A percentile compares a stretch with the other conserved stretches of the same genome.
Evolutionary conservation across 208 protist species (phyloP).

Genomic region (Acanthamoeba sp.): DNA sequence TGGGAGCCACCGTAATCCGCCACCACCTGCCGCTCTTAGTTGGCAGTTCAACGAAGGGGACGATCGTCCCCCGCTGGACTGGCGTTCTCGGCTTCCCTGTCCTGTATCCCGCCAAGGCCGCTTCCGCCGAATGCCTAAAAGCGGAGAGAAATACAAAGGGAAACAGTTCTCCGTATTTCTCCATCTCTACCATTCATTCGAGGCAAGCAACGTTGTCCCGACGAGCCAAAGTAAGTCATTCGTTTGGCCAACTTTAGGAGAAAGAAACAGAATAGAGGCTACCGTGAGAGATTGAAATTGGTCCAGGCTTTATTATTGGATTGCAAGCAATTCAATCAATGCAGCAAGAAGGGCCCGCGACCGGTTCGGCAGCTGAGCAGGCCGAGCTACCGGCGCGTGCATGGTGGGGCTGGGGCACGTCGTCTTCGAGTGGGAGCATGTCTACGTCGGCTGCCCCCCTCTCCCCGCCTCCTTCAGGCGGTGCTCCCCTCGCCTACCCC

Average conservation of each 20-base stretch:
- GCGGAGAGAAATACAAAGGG: too few relatives aligned
- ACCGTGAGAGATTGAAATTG: too few relatives aligned
- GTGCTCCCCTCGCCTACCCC: background rate
- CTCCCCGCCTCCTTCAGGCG: background rate
- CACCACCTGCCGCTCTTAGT: background rate
- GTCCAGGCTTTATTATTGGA: too few relatives aligned
- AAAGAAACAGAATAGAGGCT: too few relatives aligned
- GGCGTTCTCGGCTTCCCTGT: background rate
- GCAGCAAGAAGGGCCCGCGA: background rate
- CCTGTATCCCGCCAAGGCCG: too few relatives aligned
- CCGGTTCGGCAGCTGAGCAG: background rate
- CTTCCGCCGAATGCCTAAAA: too few relatives aligned
- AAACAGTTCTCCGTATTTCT: too few relatives aligned
- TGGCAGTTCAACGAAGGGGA: constrained; percentile 16
- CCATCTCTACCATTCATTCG: too few relatives aligned
- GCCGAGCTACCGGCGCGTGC: background rate
- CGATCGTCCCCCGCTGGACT: background rate
- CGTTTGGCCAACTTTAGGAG: too few relatives aligned
- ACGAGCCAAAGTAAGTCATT: too few relatives aligned
- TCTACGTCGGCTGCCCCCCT: background rate
- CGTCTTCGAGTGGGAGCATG: background rate
- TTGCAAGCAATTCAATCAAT: too few relatives aligned
- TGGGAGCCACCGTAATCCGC: background rate
- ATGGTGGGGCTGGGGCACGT: constrained; percentile 12
- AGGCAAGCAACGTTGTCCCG: too few relatives aligned